phyloP scores from a whole-genome alignment of 2,329 filamentous ascomycete species.

The Lecanoromycetidae sp. region DNA sequence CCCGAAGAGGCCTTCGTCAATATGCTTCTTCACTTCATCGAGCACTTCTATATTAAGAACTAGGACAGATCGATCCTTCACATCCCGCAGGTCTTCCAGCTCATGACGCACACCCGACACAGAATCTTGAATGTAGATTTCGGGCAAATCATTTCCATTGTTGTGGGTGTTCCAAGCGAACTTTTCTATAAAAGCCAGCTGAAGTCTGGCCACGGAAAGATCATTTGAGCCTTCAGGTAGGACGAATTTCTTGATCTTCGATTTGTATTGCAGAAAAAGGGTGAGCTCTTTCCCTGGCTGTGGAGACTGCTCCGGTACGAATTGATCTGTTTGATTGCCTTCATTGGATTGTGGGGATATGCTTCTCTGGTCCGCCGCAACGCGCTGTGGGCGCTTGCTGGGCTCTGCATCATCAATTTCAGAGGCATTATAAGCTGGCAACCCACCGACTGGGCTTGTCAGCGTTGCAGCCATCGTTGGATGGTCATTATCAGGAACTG shows the following conservation, averaged over 20 bases:
- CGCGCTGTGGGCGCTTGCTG: conserved; percentile 4
- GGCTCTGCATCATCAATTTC: conserved; percentile 3
- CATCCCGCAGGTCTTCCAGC: conserved; percentile 79
- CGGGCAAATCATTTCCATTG: conserved; percentile 81
- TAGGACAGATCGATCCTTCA: conserved; percentile 91
- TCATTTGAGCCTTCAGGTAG: conserved; percentile 73
- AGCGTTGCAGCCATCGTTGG: conserved; percentile 43
- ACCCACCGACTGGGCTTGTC: conserved; percentile 35
- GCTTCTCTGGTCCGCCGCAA: conserved; percentile 17
- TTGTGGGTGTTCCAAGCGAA: conserved; percentile 98
- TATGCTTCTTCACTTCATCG: conserved; percentile 91
- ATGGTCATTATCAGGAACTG: conserved; percentile 29
- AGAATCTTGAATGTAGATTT: conserved; percentile 96
- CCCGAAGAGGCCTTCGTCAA: conserved; percentile 78
- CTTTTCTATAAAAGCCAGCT: conserved; percentile 96
- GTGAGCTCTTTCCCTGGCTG: conserved; percentile 77
- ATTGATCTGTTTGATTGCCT: conserved; percentile 21
- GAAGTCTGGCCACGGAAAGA: conserved; percentile 73
- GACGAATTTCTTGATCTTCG: conserved; percentile 91
- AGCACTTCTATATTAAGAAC: conserved; percentile 85
- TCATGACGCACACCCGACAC: conserved; percentile 95
- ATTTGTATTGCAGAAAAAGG: conserved; percentile 90
- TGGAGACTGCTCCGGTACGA: conserved; percentile 53
- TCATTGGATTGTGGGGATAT: conserved; percentile 38
- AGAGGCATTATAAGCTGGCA: conserved; percentile 8